Percentiles rank a stretch among this genome's conserved stretches.
Conservation (phyloP, 108 stramenopile species). For the Poteriospumella lacustris region DNA sequence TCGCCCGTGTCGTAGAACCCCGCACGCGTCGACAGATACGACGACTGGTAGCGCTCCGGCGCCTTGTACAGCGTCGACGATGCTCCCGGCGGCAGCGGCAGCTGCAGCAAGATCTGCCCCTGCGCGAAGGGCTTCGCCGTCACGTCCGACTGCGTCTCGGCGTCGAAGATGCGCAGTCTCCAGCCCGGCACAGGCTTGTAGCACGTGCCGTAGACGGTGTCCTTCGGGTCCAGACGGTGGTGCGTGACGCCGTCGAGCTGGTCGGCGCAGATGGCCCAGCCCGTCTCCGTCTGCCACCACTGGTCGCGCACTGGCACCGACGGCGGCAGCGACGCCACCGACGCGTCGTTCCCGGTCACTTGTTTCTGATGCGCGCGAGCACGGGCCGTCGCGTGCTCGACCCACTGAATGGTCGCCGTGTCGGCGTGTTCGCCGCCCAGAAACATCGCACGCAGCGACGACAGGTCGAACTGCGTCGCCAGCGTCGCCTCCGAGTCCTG, state of each 20-base stretch:
- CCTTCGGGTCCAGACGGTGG: no score
- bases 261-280: conserved; percentile 46
- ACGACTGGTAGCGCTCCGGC: conserved; percentile 52
- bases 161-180: conserved; percentile 50
- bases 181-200: conserved; percentile 56
- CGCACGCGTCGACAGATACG: not conserved
- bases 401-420: conserved; percentile 65
- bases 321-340: no score
- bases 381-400: conserved; percentile 16
- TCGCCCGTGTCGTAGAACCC: conserved; percentile 6
- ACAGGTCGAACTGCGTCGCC: conserved; percentile 53
- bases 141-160: no score
- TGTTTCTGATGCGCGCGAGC: no score
- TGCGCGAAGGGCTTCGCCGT: no score
- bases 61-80: conserved; percentile 58
- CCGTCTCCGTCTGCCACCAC: conserved; percentile 72
- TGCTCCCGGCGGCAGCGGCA: conserved; percentile 68
- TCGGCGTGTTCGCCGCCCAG: conserved; percentile 68
- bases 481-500: conserved; percentile 40
- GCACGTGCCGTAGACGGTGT: not conserved
- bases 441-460: conserved; percentile 52
- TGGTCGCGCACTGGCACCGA: conserved; percentile 61
- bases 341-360: no score
- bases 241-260: not conserved
- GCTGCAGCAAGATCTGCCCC: conserved; percentile 60